Base-by-base conservation (phyloP, 2,329 filamentous ascomycete species). In the Fusarium acutatum region DNA sequence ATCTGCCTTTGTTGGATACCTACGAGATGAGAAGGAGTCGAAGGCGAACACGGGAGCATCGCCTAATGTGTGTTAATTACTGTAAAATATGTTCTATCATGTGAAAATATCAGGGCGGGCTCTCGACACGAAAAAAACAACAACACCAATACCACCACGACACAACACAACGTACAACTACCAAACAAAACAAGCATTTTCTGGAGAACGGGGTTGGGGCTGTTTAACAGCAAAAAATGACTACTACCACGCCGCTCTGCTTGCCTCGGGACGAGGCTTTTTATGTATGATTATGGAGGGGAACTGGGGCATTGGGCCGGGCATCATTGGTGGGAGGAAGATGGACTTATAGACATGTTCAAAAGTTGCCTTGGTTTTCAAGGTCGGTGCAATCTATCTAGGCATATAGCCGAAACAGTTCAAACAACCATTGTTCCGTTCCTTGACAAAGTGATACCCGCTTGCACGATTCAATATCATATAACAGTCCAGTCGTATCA, bases 181-280 rank as follows among this genome's bases (percentile, higher is more conserved):
- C 26, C 60, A 43, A 73, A 69, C 46, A 64, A 62, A 70, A 67
- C 35, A 64, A 56, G 64, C 66, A 76, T 78, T 68, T 64, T 66
- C 34, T 41, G 43, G 74, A 64, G 49, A 72, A 38, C 60, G 71
- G 75, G 69, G 68, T 74, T 75, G 69, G 64, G 74, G 72, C 68
- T 77, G 74, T 61, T 71, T 60, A 76, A 50, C 75, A 77, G 72
- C 71, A 64, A 69, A 68, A 72, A 64, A 37, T 50, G 64, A 69
- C 66, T 47, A 78, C 59, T 60, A 78, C 77, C 77, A 80, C 80
- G 75, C 77, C 80, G 79, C 80, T 82, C 80, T 81, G 74, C 71
- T 77, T 64, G 77, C 74, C 73, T 76, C 65, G 49, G 57, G 68
- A 71, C 11, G 76, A 77, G 74, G 72, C 64, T 58, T 73, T 79